Base-by-base conservation (phyloP, 306 rosid genomes). In the Vachellia collinsii region DNA sequence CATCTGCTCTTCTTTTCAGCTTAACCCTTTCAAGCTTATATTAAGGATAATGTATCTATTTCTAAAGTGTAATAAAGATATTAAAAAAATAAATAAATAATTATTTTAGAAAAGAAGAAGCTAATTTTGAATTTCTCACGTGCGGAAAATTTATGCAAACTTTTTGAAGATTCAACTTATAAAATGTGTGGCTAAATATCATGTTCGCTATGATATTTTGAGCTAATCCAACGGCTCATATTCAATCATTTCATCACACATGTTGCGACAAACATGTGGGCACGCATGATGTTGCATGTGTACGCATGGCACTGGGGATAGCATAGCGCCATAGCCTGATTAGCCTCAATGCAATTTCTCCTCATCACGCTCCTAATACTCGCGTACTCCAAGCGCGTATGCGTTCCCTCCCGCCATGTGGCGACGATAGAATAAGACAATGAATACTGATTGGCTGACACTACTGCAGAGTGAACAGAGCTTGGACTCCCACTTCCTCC, bases 321-420 rank as follows among this genome's bases (percentile, higher is more conserved):
- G 8, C 46, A 2, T 43, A 6, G n/a, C n/a, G n/a, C n/a, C n/a
- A n/a, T n/a, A n/a, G n/a, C n/a, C n/a, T n/a, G n/a, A n/a, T n/a
- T n/a, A n/a, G 48, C 48, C 39, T 29, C 4, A 16, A 7, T 3
- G 20, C 6, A 3, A 8, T 19, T 6, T 65, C 12, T 17, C 70
- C 74, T 37, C 37, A n/a, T 1, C 29, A 43, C 8, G 20, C 74
- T 70, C 74, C 56, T 42, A 7, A 20, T 6, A 13, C 39, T 20
- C 20, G 74, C 74, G 44, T 12, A 29, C 11, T 42, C 16, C 16
- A n/a, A 53, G 74, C 39, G 56, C 56, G 54, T 23, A 6, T 3
- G 0, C n/a, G 4, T 25, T 34, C 74, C 74, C 74, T 39, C 74
- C 56, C n/a, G n/a, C n/a, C n/a, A 70, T 42, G n/a, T 70, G 54